phyloP scores from a whole-genome alignment of 2,329 filamentous ascomycete genomes.

The Penicillium paneum region DNA sequence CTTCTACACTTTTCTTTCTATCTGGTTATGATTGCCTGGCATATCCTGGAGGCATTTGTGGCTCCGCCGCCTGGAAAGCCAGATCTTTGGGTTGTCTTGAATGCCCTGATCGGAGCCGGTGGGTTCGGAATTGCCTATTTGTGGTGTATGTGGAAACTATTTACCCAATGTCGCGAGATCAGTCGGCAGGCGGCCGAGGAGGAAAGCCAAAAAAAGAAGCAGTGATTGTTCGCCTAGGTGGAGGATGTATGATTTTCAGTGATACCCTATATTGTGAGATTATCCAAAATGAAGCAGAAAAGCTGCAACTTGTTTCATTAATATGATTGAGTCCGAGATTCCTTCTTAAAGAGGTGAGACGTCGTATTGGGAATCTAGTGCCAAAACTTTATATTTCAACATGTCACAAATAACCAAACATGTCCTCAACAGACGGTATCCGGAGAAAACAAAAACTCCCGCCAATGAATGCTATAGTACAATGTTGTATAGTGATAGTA shows the following conservation, averaged over 20 bases:
- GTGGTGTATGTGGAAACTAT: slow-evolving; percentile 75
- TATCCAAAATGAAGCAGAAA: slow-evolving; percentile 1
- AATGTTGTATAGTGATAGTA: slow-evolving; percentile 14
- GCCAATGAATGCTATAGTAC: slow-evolving; percentile 24
- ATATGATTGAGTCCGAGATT: background rate
- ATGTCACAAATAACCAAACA: slow-evolving; percentile 7
- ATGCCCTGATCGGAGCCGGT: slow-evolving; percentile 78
- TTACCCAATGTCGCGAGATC: slow-evolving; percentile 32
- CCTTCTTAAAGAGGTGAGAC: slow-evolving; percentile 15
- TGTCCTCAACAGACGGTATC: slow-evolving; percentile 5
- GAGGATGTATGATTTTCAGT: slow-evolving; percentile 16
- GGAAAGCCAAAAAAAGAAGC: slow-evolving; percentile 34
- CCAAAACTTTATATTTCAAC: slow-evolving; percentile 7
- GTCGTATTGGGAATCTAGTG: slow-evolving; percentile 11
- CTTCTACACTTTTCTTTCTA: slow-evolving; percentile 76
- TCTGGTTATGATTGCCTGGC: slow-evolving; percentile 73
- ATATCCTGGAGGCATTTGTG: slow-evolving; percentile 68
- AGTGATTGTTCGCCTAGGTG: slow-evolving; percentile 21
- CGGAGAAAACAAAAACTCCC: slow-evolving; percentile 16
- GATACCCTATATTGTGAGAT: slow-evolving; percentile 28
- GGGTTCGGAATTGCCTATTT: slow-evolving; percentile 86
- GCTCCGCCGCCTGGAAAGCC: slow-evolving; percentile 72
- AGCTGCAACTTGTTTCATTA: slow-evolving; percentile 7
- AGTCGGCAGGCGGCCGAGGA: slow-evolving; percentile 25
- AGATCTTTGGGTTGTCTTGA: slow-evolving; percentile 90